Conservation (phyloP, 2,329 filamentous ascomycete genomes). For the Trichoderma breve region DNA sequence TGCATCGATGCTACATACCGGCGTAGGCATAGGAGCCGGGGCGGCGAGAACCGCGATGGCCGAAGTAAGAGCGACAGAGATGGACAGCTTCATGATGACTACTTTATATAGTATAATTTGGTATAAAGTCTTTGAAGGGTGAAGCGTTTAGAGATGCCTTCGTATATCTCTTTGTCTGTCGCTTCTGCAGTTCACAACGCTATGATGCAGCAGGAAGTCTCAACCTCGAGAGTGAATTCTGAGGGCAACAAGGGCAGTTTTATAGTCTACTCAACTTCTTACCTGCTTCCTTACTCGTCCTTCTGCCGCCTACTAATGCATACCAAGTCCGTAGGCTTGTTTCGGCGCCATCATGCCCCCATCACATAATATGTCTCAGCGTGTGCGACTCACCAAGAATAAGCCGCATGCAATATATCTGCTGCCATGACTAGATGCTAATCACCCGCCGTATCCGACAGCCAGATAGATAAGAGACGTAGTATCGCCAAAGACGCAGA, state of each 20-base stretch:
- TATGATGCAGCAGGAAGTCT: background rate
- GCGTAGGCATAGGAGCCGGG: slow-evolving; percentile 28
- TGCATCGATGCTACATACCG: slow-evolving; percentile 24
- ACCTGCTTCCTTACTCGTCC: background rate
- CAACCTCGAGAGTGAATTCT: no score
- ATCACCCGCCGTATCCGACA: background rate
- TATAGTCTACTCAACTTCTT: background rate
- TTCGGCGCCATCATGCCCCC: background rate
- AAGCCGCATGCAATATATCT: slow-evolving; percentile 6
- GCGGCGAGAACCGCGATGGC: slow-evolving; percentile 31
- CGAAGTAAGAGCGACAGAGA: slow-evolving; percentile 28
- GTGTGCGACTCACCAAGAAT: slow-evolving; percentile 8
- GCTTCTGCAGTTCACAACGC: background rate
- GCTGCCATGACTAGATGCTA: background rate
- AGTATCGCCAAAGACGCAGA: background rate
- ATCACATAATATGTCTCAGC: slow-evolving; percentile 14
- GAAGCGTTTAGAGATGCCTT: no score
- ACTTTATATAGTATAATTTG: background rate
- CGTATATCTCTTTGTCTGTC: background rate
- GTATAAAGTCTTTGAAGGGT: background rate
- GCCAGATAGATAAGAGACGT: background rate
- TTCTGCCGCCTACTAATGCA: background rate
- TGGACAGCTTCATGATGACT: slow-evolving; percentile 33
- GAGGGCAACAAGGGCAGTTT: background rate
- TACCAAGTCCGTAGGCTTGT: background rate